Evolutionary conservation across 208 protist species (phyloP), one percentile per base, ranked within the genome.

Genomic region (Wallacemonas sp.): DNA sequence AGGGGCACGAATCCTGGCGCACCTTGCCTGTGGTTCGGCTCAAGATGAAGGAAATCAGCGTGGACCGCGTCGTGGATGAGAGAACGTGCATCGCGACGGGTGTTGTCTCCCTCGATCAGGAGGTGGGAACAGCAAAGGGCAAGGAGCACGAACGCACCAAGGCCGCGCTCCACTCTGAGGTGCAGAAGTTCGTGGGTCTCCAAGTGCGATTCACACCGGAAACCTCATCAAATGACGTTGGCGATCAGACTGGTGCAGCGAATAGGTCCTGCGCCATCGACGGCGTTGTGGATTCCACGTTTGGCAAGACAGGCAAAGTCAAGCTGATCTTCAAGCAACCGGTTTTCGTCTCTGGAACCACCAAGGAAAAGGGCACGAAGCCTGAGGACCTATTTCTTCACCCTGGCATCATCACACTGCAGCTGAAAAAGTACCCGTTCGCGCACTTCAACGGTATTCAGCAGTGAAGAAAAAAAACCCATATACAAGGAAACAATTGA

Each of bases 221-320:
- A 19, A 19, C 6, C 23, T 60, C 68, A 17, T 26, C 47, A 2
- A 36, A 26, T 12, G 65, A 55, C 2, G 47, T 17, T 49, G 11
- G 6, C 36, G 9, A 2, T 60, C 57, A 23, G 49, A 62, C n/a
- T 12, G 9, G 1, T 33, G 17, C 5, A n/a, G 1, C 49, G 1
- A n/a, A n/a, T n/a, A n/a, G n/a, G n/a, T n/a, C n/a, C n/a, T n/a
- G n/a, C n/a, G 21, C 65, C 12, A 60, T 85, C 0, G 33, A 61
- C 21, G 88, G 88, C 21, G 24, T 76, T 24, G 80, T 94, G 54
- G 85, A 94, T 72, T 88, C 80, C 23, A 69, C 80, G 2, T 94
- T 94, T 73, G 88, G 88, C n/a, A 83, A 94, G 58, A 90, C 77
- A 0, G 88, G 88, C 4, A 94, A 91, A 58, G 88, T 90, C 34